These are phyloP conservation scores for Cercophora newfieldiana DNA, from an alignment of 495 filamentous ascomycete genomes.

Conservation along the genomic window DNA sequence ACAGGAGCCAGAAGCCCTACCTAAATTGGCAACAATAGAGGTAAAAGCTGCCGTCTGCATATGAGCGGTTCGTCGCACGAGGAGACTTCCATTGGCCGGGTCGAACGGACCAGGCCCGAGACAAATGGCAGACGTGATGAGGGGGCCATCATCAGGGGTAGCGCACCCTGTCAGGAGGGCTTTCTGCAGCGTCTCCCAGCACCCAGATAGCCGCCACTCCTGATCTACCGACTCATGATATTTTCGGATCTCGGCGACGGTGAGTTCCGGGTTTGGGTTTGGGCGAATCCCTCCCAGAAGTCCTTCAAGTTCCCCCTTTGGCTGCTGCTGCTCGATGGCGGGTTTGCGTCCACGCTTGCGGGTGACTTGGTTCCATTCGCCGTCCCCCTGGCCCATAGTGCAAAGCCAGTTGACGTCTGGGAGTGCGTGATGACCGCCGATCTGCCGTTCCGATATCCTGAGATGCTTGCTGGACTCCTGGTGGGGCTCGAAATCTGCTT, in stretches of 20 bases:
- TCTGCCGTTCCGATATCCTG: background rate
- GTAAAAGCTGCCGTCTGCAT: conserved; percentile 64
- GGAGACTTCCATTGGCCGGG: conserved; percentile 38
- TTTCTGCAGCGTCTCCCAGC: conserved; percentile 24
- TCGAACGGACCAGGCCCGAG: conserved; percentile 48
- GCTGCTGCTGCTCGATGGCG: background rate
- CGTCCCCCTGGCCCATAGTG: conserved; percentile 12
- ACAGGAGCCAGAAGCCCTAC: conserved; percentile 24
- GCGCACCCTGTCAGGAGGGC: conserved; percentile 15
- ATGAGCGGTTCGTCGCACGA: conserved; percentile 36
- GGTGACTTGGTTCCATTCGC: conserved; percentile 31
- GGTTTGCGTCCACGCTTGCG: conserved; percentile 28
- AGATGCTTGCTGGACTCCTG: background rate
- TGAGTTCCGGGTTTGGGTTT: conserved; percentile 32
- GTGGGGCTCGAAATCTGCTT: background rate
- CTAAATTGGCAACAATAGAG: conserved; percentile 47
- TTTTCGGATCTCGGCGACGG: conserved; percentile 22
- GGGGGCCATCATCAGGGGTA: conserved; percentile 9
- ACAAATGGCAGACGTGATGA: conserved; percentile 42
- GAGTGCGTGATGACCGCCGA: background rate
- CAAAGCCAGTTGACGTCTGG: conserved; percentile 1
- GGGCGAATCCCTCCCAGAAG: conserved; percentile 19
- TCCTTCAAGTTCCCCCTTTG: background rate
- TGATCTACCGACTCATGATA: conserved; percentile 25
- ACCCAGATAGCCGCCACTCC: conserved; percentile 20